Base-by-base conservation (phyloP, 176 grass and related monocot genomes). In the Musa schizocarpa region DNA sequence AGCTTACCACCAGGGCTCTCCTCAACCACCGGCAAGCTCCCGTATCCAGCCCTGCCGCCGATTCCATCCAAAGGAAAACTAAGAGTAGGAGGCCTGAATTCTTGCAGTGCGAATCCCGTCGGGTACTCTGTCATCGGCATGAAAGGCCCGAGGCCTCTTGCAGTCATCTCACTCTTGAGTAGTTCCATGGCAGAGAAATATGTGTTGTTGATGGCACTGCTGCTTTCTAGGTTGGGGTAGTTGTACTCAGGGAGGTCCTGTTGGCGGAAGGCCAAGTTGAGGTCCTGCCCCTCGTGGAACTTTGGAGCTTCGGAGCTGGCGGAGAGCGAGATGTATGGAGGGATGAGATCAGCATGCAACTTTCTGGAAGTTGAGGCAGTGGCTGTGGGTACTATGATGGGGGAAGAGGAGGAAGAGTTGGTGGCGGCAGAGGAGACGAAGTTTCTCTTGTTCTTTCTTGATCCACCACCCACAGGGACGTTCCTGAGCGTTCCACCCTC, bases 181-280 rank as follows among this genome's bases (percentile, higher is more conserved):
- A 77, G 25, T 13, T 65, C 75, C 58, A 77, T 65, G 75, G 75
- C 43, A 21, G 75, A 77, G 61, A 77, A n/a, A 65, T 43, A 43
- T 6, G 58, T 20, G 13, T n/a, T 20, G 22, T 52, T 34, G 9
- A 48, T 48, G 9, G 22, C 65, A 14, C 4, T 64, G 14, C 54
- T 64, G 69, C 50, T 78, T 10, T 76, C 74, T 9, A 79, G 13
- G 77, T 49, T 63, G 43, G 52, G n/a, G 69, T 52, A 64, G 26
- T 80, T 43, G 43, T 43, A 43, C 34, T 63, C 56, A 16, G 22
- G 56, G 67, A 64, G 8, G 78, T 43, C 25, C 1, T 53, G 78
- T 13, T 73, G 56, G 12, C 21, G 78, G 69, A 80, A 80, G 54
- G 69, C 78, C 20, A 80, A 14, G 78, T 80, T 80, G 78, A 80